Conservation (phyloP, 768 basidiomycete species). For the Hemileccinum impolitum region DNA sequence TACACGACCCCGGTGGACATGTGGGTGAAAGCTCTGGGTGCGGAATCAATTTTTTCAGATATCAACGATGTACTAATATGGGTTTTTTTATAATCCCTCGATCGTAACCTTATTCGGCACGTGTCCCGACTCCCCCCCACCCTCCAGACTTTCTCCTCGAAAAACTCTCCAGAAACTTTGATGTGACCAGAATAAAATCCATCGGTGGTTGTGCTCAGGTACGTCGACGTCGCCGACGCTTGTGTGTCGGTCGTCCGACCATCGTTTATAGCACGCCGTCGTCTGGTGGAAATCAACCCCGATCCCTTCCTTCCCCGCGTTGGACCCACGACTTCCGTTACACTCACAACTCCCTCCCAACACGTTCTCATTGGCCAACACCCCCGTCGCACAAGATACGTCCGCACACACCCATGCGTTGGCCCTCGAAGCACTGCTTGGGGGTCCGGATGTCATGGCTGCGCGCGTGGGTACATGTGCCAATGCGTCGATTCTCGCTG, state of each 20-base stretch:
- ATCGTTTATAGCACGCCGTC: slow-evolving; percentile 51
- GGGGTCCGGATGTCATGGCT: slow-evolving; percentile 76
- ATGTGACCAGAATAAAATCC: slow-evolving; percentile 66
- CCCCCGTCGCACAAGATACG: slow-evolving; percentile 74
- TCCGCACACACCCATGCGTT: slow-evolving; percentile 78
- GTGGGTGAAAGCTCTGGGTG: slow-evolving; percentile 87
- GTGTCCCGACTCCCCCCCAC: slow-evolving; percentile 14
- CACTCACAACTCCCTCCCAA: slow-evolving; percentile 65
- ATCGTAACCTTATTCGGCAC: slow-evolving; percentile 32
- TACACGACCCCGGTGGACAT: slow-evolving; percentile 87
- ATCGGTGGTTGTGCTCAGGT: slow-evolving; percentile 82
- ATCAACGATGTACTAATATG: slow-evolving; percentile 35
- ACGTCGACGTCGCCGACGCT: slow-evolving; percentile 13
- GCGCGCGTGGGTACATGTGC: slow-evolving; percentile 72
- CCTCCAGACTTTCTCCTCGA: slow-evolving; percentile 67
- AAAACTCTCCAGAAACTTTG: slow-evolving; percentile 67
- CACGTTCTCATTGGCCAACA: slow-evolving; percentile 68
- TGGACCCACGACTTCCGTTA: slow-evolving; percentile 69
- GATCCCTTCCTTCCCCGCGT: slow-evolving; percentile 64
- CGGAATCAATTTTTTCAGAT: slow-evolving; percentile 63
- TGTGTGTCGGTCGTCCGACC: slow-evolving; percentile 5
- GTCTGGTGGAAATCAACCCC: slow-evolving; percentile 88
- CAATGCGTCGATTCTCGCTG: slow-evolving; percentile 65
- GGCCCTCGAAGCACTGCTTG: slow-evolving; percentile 69
- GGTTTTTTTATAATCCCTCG: slow-evolving; percentile 30